Conservation (phyloP, 139 green algal genomes). For the Edaphochlamys debaryana region DNA sequence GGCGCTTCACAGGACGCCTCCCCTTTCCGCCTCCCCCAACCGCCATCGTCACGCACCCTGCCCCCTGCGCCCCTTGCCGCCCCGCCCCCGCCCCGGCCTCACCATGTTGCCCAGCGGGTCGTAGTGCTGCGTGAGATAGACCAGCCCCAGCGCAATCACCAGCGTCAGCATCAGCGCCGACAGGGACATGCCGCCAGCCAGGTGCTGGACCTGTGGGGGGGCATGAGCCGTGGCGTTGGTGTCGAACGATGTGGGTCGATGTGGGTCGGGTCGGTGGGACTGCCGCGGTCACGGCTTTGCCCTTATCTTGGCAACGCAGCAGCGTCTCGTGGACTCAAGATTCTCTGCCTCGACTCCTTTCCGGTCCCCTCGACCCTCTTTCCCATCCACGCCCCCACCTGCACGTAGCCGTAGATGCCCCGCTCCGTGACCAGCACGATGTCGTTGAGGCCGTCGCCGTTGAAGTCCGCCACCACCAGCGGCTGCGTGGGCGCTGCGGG, state of each 20-base stretch:
- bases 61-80: too few species aligned
- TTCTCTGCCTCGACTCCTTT: too few species aligned
- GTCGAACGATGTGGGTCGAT: too few species aligned
- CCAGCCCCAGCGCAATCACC: constrained; percentile 83
- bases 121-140: constrained; percentile 83
- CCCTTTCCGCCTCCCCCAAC: too few species aligned
- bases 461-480: constrained; percentile 87
- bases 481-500: constrained; percentile 58
- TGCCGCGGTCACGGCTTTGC: too few species aligned
- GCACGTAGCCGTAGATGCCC: constrained; percentile 66
- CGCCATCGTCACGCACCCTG: too few species aligned
- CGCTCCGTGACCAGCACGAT: constrained; percentile 76
- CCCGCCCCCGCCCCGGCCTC: constrained; percentile 2
- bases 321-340: too few species aligned
- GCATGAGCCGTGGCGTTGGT: too few species aligned
- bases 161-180: constrained; percentile 81
- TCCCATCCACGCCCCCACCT: constrained; percentile 57
- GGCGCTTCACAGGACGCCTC: too few species aligned
- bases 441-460: constrained; percentile 90
- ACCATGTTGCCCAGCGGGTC: constrained; percentile 11
- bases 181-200: constrained; percentile 81
- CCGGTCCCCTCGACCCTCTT: too few species aligned
- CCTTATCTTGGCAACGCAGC: too few species aligned
- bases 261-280: too few species aligned
- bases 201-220: constrained; percentile 72